These are phyloP conservation scores for Claviceps monticola DNA, from an alignment of 2,329 filamentous ascomycete genomes.

Conservation along the genomic window DNA sequence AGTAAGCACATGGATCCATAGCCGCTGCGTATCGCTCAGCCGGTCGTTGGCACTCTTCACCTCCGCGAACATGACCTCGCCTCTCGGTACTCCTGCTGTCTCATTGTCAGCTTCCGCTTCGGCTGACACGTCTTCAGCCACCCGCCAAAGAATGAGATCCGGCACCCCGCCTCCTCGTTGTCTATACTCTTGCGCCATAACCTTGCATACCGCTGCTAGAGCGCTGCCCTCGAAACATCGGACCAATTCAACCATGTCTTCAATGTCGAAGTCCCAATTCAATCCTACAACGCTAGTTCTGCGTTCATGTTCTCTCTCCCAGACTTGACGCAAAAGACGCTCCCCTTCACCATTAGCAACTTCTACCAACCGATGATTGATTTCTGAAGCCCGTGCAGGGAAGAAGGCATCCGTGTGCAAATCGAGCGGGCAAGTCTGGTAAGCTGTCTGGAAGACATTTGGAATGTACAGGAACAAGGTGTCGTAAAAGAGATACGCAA, in stretches of 20 bases:
- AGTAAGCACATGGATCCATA: constrained; percentile 92
- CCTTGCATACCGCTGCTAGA: constrained; percentile 74
- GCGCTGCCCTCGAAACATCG: constrained; percentile 67
- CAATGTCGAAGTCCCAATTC: constrained; percentile 73
- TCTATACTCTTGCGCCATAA: constrained; percentile 89
- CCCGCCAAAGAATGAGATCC: constrained; percentile 80
- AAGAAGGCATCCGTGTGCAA: constrained; percentile 90
- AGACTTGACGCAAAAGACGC: constrained; percentile 51
- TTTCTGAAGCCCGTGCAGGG: constrained; percentile 69
- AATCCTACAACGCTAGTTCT: constrained; percentile 82
- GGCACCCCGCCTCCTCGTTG: constrained; percentile 78
- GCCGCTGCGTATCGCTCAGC: constrained; percentile 83
- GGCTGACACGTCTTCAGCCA: constrained; percentile 2
- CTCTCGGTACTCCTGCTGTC: constrained; percentile 22
- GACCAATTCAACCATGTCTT: constrained; percentile 68
- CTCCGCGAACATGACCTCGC: constrained; percentile 62
- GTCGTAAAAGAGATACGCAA: constrained; percentile 85
- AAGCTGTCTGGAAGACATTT: constrained; percentile 93
- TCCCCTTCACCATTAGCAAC: constrained; percentile 72
- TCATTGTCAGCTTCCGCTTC: constrained; percentile 2
- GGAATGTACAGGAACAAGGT: constrained; percentile 85
- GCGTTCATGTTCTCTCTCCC: constrained; percentile 52
- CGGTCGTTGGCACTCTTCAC: constrained; percentile 83
- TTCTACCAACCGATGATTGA: constrained; percentile 73
- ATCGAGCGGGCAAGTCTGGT: constrained; percentile 87